Percentiles rank a stretch among this genome's conserved stretches.
Conservation (phyloP, 768 basidiomycete species). For the Tylopilus balloui region DNA sequence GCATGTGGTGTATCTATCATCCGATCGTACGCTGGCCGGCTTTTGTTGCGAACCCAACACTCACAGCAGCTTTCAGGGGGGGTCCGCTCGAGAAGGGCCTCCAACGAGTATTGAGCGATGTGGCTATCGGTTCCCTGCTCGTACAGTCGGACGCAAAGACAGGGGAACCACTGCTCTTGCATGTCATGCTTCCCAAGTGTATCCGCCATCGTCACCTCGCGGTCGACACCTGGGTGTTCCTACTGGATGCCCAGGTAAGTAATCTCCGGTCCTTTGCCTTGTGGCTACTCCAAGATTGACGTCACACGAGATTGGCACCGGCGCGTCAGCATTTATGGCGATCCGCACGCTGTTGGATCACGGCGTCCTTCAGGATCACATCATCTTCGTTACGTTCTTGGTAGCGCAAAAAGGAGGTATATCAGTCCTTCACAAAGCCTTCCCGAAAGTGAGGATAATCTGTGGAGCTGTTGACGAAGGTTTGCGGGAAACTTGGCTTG, state of each 20-base stretch:
- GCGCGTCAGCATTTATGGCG: conserved; percentile 91
- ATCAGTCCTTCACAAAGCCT: conserved; percentile 71
- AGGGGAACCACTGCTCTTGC: conserved; percentile 85
- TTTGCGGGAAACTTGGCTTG: conserved; percentile 71
- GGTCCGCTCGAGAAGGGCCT: conserved; percentile 90
- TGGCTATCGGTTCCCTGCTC: conserved; percentile 81
- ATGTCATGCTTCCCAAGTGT: conserved; percentile 71
- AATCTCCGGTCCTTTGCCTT: not conserved
- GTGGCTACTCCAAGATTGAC: not conserved
- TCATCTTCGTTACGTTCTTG: conserved; percentile 87
- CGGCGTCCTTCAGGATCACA: conserved; percentile 76
- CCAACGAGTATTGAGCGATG: conserved; percentile 81
- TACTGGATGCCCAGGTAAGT: conserved; percentile 82
- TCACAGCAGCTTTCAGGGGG: conserved; percentile 47
- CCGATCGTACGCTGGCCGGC: conserved; percentile 59
- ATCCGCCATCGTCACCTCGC: conserved; percentile 66
- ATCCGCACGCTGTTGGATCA: conserved; percentile 92
- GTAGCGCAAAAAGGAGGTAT: conserved; percentile 82
- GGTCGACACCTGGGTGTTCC: conserved; percentile 70
- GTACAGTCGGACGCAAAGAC: conserved; percentile 83
- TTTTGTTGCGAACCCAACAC: not conserved
- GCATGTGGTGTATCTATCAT: conserved; percentile 88
- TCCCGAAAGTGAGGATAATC: conserved; percentile 80
- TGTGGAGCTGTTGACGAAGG: conserved; percentile 79
- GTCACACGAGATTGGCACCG: conserved; percentile 78